These are phyloP conservation scores for Wickerhamiella pararugosa DNA, from an alignment of 1,139 yeast species.

Conservation along the genomic window DNA sequence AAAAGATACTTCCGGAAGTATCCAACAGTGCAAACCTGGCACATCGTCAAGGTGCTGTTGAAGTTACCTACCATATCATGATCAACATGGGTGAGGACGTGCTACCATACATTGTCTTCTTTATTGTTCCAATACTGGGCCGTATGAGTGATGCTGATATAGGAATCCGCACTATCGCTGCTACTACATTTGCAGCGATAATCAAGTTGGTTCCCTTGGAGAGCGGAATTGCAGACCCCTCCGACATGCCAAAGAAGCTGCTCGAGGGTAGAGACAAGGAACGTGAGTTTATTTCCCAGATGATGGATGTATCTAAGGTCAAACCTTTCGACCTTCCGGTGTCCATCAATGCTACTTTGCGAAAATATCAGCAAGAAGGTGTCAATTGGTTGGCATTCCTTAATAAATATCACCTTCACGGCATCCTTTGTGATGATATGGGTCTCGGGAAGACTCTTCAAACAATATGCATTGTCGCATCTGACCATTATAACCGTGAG, in stretches of 20 bases:
- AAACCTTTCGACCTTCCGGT: slow-evolving; percentile 82
- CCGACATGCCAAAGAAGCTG: slow-evolving; percentile 73
- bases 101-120: slow-evolving; percentile 85
- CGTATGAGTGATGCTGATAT: slow-evolving; percentile 93
- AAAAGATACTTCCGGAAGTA: slow-evolving; percentile 62
- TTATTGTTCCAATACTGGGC: slow-evolving; percentile 91
- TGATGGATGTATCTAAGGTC: slow-evolving; percentile 96
- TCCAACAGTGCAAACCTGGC: slow-evolving; percentile 62
- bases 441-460: slow-evolving; percentile 96
- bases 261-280: slow-evolving; percentile 85
- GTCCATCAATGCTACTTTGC: slow-evolving; percentile 77
- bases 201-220: slow-evolving; percentile 92
- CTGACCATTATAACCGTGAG: slow-evolving; percentile 82
- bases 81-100: slow-evolving; percentile 77
- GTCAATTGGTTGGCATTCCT: slow-evolving; percentile 95
- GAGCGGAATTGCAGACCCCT: slow-evolving; percentile 95
- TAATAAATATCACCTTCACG: slow-evolving; percentile 89
- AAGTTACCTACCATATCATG: slow-evolving; percentile 74
- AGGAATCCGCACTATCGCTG: slow-evolving; percentile 80
- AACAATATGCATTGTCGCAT: slow-evolving; percentile 90
- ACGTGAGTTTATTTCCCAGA: slow-evolving; percentile 86
- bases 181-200: slow-evolving; percentile 92
- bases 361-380: slow-evolving; percentile 97
- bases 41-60: slow-evolving; percentile 88
- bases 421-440: slow-evolving; percentile 98